These are phyloP conservation scores for Pythium aristosporum DNA, from an alignment of 352 stramenopile species.

Conservation along the genomic window DNA sequence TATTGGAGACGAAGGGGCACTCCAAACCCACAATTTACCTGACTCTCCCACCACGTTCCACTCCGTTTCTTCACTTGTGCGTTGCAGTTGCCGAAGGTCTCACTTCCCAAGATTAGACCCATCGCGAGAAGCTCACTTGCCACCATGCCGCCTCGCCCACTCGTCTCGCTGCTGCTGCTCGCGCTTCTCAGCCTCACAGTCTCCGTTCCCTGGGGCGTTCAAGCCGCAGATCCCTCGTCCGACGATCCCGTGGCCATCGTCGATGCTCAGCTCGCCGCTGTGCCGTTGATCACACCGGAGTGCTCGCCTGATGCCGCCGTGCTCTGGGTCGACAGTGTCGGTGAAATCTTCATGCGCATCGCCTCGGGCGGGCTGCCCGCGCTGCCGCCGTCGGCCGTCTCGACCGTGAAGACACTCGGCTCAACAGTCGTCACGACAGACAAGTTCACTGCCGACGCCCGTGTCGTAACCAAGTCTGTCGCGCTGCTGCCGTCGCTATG, in stretches of 20 bases:
- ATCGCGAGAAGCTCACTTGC: not conserved
- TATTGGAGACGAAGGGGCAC: too few species aligned
- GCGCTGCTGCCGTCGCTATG: conserved; percentile 47
- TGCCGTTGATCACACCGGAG: conserved; percentile 31
- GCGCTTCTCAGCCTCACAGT: not conserved
- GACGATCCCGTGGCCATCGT: conserved; percentile 16
- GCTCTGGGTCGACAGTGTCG: conserved; percentile 37
- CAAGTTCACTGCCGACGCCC: conserved; percentile 27
- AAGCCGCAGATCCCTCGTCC: not conserved
- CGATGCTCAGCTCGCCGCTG: conserved; percentile 33
- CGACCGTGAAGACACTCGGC: conserved; percentile 37
- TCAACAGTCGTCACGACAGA: conserved; percentile 25
- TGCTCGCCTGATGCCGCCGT: conserved; percentile 23
- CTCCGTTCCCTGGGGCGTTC: not conserved
- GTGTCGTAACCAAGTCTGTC: conserved; percentile 34
- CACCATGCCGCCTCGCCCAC: not conserved
- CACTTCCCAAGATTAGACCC: not conserved
- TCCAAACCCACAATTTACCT: not conserved
- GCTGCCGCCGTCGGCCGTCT: conserved; percentile 35
- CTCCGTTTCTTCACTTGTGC: not conserved
- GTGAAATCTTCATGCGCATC: conserved; percentile 45
- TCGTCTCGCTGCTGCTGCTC: conserved; percentile 7
- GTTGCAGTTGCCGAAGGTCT: not conserved
- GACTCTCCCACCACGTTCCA: not conserved
- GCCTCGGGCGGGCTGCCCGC: conserved; percentile 37